phyloP scores from a whole-genome alignment of 192 early-diverging fungal genomes.

The Polychytrium aggregatum region DNA sequence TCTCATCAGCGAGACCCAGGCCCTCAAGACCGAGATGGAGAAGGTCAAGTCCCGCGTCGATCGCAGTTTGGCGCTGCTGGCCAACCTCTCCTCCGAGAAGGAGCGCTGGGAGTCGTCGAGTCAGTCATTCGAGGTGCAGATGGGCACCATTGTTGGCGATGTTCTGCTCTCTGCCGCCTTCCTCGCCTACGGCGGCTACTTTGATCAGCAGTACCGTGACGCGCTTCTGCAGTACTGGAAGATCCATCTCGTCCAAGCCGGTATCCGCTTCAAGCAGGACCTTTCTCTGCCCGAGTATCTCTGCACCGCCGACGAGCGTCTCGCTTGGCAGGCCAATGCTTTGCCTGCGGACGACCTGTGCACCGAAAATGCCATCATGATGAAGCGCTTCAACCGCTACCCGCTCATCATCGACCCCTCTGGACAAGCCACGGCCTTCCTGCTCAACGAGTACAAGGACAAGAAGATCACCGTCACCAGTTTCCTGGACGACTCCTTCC shows the following conservation, averaged over 20 bases:
- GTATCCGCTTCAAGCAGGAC: constrained; percentile 63
- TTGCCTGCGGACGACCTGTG: constrained; percentile 87
- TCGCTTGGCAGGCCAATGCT: constrained; percentile 75
- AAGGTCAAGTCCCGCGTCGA: constrained; percentile 87
- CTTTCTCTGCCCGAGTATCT: constrained; percentile 83
- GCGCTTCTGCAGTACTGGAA: constrained; percentile 70
- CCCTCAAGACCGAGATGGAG: constrained; percentile 85
- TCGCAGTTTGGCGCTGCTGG: constrained; percentile 75
- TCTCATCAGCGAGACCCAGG: constrained; percentile 87
- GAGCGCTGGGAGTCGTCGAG: constrained; percentile 85
- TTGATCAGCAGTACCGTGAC: constrained; percentile 92
- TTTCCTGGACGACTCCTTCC: constrained; percentile 94
- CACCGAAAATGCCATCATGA: constrained; percentile 97
- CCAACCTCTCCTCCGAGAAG: constrained; percentile 83
- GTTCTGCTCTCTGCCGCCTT: constrained; percentile 87
- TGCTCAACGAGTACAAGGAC: constrained; percentile 75
- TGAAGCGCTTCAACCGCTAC: constrained; percentile 89
- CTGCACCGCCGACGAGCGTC: constrained; percentile 80
- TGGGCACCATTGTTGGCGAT: constrained; percentile 97
- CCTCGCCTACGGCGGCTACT: constrained; percentile 92
- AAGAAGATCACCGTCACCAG: constrained; percentile 86
- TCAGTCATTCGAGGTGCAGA: constrained; percentile 85
- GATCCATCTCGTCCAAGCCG: constrained; percentile 51
- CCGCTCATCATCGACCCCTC: constrained; percentile 97
- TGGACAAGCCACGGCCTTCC: constrained; percentile 80